Evolutionary conservation across 768 basidiomycete species (phyloP).

Genomic region (Macrolepiota fuliginosa): DNA sequence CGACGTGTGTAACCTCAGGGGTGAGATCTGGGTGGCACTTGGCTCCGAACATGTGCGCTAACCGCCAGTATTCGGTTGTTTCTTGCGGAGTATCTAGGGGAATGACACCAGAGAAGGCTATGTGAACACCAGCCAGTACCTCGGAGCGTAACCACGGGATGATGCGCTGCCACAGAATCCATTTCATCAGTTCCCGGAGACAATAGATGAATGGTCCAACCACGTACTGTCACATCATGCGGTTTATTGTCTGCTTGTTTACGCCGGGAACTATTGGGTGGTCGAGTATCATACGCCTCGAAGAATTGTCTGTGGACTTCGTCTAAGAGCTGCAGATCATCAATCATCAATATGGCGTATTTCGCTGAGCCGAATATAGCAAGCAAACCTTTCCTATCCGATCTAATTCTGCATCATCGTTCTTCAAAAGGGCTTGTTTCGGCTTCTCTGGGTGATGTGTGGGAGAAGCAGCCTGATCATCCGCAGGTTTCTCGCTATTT

Average conservation of each 20-base stretch:
- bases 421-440: constrained; percentile 79
- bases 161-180: constrained; percentile 57
- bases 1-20: constrained; percentile 78
- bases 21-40: constrained; percentile 69
- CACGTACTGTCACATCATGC: constrained; percentile 80
- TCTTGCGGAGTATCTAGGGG: constrained; percentile 84
- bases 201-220: constrained; percentile 1
- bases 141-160: constrained; percentile 77
- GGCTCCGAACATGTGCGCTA: constrained; percentile 89
- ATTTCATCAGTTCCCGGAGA: background rate
- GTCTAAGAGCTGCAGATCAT: constrained; percentile 60
- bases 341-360: constrained; percentile 1
- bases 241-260: constrained; percentile 24
- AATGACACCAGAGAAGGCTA: constrained; percentile 94
- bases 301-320: constrained; percentile 82
- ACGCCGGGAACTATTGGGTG: constrained; percentile 27
- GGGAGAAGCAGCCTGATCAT: constrained; percentile 15
- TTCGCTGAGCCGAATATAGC: background rate
- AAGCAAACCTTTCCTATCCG: constrained; percentile 67
- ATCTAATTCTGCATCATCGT: constrained; percentile 80
- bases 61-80: constrained; percentile 79
- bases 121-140: constrained; percentile 74
- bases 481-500: constrained; percentile 16
- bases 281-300: constrained; percentile 52
- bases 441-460: constrained; percentile 41